Evolutionary conservation across 768 basidiomycete species (phyloP), one percentile per base, ranked within the genome.

Genomic region (Arthromyces matolae): DNA sequence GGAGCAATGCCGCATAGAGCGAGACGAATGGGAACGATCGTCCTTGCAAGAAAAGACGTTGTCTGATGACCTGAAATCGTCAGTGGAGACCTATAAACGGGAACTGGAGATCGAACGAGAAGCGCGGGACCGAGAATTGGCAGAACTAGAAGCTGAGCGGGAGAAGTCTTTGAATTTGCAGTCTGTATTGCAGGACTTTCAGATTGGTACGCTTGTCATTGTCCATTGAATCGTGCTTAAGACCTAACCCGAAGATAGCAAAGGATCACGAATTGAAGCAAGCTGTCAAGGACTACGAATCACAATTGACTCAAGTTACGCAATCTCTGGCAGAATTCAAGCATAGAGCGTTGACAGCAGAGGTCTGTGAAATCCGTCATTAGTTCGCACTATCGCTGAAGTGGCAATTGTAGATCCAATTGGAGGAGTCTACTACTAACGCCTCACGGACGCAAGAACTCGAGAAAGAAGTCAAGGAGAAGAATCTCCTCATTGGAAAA

Each of bases 141-240:
- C 59, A 0, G 80, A 83, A 52, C 70, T 92, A 32, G 83, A 84
- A 51, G 64, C 70, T 16, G 89, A 91, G 56, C 73, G 72, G 52
- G 84, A 90, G 69, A 88, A 85, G 58, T 80, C 84, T 4, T 71
- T 67, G 6, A 98, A 98, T 67, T 64, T 99, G 49, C 90, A 97
- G 64, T 86, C 87, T 3, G 96, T 99, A 3, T 69, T 99, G 58
- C 86, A 91, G 60, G 96, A 98, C 67, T 99, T 98, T 69, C 93
- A 98, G 69, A 75, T 83, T 44, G 86, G 95, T 94, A 57, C 49
- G 86, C 70, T n/a, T n/a, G n/a, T n/a, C n/a, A n/a, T n/a, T n/a
- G n/a, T n/a, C n/a, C n/a, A n/a, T n/a, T n/a, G n/a, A n/a, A n/a
- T n/a, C n/a, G n/a, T n/a, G n/a, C n/a, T n/a, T n/a, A n/a, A n/a